Evolutionary conservation across 2,329 filamentous ascomycete genomes (phyloP), one percentile per base, ranked within the genome.

Genomic region (Hypoxylon sp.): DNA sequence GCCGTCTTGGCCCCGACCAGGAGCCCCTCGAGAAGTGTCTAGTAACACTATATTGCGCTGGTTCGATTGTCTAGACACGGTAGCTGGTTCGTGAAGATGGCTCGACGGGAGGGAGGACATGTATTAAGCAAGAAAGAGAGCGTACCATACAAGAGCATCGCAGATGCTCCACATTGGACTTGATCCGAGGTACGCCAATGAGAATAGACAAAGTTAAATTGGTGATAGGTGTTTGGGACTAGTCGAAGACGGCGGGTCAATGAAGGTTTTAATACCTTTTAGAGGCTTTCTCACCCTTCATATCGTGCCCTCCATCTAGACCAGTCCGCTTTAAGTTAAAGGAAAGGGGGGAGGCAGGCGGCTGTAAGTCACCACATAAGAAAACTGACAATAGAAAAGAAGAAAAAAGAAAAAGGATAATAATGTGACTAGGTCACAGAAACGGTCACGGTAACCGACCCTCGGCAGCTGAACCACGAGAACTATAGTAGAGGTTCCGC

Each of bases 251-350:
- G 56, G 68, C 57, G 72, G 71, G 64, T 70, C 71, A 51, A 57
- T 50, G 55, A 72, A 60, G 68, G 62, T 62, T 72, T 74, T 71
- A 73, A 74, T 74, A 73, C 59, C 49, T 59, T 46, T 63, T 56
- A 47, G 58, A 53, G 56, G 57, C 57, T 47, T 46, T 58, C 62
- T 34, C 61, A 22, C 28, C 51, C 54, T 65, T 70, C 51, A 62
- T 55, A 60, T 61, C 47, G 58, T 67, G 57, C 48, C 47, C 56
- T 64, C 69, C 65, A 51, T 56, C 58, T 56, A 62, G 65, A 56
- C 63, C 63, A 69, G 68, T 63, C 68, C 64, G 34, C 60, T 61
- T 67, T 54, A 28, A 70, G 59, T 67, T 55, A 69, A 65, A 49
- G 56, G 53, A 41, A 60, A 52, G 34, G 60, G 61, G 61, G 55